Evolutionary conservation across 176 grass and related monocot genomes (phyloP).

Genomic region (Dactylis glomerata): DNA sequence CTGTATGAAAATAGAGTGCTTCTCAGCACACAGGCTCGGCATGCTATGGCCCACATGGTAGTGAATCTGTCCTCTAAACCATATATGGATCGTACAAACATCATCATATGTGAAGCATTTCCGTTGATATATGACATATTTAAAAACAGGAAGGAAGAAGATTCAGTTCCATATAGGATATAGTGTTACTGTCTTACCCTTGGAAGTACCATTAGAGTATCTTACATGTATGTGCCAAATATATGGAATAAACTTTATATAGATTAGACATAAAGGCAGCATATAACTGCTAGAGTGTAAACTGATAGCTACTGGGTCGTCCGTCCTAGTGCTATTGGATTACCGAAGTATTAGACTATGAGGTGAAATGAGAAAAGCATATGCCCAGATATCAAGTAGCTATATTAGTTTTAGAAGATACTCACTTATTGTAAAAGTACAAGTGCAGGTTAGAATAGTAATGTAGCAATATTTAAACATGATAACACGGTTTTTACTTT

Average conservation of each 20-base stretch:
- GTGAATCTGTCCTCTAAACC: not conserved
- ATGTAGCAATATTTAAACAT: not conserved
- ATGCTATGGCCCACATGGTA: not conserved
- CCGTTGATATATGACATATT: not conserved
- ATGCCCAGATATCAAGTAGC: not conserved
- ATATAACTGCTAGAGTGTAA: not conserved
- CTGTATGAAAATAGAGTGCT: not conserved
- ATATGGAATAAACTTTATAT: not conserved
- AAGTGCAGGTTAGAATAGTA: not conserved
- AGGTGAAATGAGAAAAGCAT: conserved; percentile 8
- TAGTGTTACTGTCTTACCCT: not conserved
- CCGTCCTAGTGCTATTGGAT: conserved; percentile 1
- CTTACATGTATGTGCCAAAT: not conserved
- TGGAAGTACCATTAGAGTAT: not conserved
- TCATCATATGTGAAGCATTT: not conserved
- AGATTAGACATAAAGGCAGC: not conserved
- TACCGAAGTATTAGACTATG: not conserved
- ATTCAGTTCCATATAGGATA: not conserved
- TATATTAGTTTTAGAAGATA: conserved; percentile 1
- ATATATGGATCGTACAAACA: not conserved
- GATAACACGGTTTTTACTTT: not conserved
- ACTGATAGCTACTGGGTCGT: not conserved
- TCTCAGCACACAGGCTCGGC: not conserved
- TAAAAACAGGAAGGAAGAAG: not conserved
- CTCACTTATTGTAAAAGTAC: not conserved